These are phyloP conservation scores for Allium cepa DNA, from an alignment of 106 monocot genomes.

Conservation along the genomic window DNA sequence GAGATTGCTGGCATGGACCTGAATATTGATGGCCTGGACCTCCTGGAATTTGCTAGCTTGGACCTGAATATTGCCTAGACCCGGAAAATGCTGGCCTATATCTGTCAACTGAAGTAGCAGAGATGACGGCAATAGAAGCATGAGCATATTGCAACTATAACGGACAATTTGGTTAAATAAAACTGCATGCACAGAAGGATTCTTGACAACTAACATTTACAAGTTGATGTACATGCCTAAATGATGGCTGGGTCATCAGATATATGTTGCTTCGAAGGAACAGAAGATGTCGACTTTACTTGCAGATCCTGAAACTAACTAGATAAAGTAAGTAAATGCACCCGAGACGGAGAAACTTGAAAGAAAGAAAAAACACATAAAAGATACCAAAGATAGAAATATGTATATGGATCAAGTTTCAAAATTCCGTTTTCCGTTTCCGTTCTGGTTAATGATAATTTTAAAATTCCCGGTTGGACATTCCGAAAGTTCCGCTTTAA, in stretches of 20 bases:
- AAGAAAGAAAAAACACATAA: no score
- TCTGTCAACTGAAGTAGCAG: slow-evolving; percentile 40
- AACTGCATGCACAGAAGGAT: background rate
- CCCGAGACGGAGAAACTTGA: no score
- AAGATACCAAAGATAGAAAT: no score
- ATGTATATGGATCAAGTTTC: no score
- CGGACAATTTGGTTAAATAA: slow-evolving; percentile 3
- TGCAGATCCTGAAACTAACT: no score
- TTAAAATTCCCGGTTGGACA: no score
- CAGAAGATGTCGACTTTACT: no score
- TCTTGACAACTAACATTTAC: background rate
- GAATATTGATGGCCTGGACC: slow-evolving; percentile 4
- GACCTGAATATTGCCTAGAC: background rate
- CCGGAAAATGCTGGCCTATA: slow-evolving; percentile 14
- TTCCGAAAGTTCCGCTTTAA: no score
- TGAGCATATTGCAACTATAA: slow-evolving; percentile 74
- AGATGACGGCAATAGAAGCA: slow-evolving; percentile 22
- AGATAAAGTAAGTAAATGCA: no score
- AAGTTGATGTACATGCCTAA: slow-evolving; percentile 35
- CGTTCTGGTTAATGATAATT: no score
- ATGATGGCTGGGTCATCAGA: slow-evolving; percentile 89
- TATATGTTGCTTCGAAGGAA: no score
- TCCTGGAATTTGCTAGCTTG: slow-evolving; percentile 1
- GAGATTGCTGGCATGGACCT: background rate
- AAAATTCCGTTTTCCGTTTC: no score